phyloP scores from a whole-genome alignment of 352 stramenopile species.

The Globisporangium nodosum region DNA sequence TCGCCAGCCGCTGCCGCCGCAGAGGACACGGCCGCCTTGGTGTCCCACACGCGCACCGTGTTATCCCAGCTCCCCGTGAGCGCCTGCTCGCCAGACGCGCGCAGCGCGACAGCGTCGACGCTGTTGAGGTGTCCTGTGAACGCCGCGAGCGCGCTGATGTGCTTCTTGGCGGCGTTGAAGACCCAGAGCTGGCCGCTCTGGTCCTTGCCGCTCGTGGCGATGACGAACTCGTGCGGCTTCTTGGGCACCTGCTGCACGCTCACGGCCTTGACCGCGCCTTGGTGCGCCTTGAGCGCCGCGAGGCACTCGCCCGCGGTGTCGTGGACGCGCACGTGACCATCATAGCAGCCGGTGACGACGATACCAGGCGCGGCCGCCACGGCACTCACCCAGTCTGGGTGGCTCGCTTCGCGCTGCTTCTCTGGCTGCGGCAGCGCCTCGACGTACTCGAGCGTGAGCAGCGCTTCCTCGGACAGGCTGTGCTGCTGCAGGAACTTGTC shows the following conservation, averaged over 20 bases:
- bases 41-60: constrained; percentile 71
- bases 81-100: constrained; percentile 29
- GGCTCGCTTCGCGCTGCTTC: constrained; percentile 52
- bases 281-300: constrained; percentile 67
- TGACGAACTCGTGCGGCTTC: constrained; percentile 40
- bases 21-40: constrained; percentile 12
- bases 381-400: constrained; percentile 87
- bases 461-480: constrained; percentile 66
- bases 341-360: constrained; percentile 85
- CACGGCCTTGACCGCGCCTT: constrained; percentile 71
- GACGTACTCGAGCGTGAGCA: constrained; percentile 88
- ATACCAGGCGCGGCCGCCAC: constrained; percentile 37
- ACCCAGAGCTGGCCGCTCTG: constrained; percentile 67
- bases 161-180: constrained; percentile 27
- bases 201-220: constrained; percentile 76
- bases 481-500: constrained; percentile 71
- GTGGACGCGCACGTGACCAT: constrained; percentile 80
- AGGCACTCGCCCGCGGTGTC: constrained; percentile 41
- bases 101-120: constrained; percentile 54
- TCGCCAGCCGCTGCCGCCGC: constrained; percentile 5
- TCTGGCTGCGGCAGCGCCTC: constrained; percentile 73
- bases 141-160: constrained; percentile 43
- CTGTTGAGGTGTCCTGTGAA: constrained; percentile 79
- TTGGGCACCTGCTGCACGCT: constrained; percentile 24
- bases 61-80: constrained; percentile 82